phyloP scores from a whole-genome alignment of 345 rosid genomes.

The Alliaria petiolata region DNA sequence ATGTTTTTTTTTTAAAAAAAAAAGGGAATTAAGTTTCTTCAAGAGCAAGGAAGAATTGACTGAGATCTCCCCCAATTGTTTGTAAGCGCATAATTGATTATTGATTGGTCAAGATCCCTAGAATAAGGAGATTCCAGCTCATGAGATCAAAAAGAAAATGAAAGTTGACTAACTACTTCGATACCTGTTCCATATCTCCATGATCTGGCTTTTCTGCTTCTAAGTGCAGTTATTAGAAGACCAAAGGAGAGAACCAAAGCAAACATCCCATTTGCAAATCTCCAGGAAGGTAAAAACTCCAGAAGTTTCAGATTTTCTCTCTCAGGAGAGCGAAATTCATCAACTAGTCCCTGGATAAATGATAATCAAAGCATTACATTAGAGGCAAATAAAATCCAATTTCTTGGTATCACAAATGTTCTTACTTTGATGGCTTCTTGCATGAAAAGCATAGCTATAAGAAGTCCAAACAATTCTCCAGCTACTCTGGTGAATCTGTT shows the following conservation, averaged over 20 bases:
- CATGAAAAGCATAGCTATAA: constrained; percentile 97
- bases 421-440: constrained; percentile 89
- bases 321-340: constrained; percentile 75
- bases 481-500: constrained; percentile 92
- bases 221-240: constrained; percentile 72
- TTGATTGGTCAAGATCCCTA: constrained; percentile 24
- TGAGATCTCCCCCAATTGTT: constrained; percentile 9
- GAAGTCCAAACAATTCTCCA: constrained; percentile 93
- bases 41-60: constrained; percentile 10
- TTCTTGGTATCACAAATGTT: neutral
- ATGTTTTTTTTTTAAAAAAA: neutral
- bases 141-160: neutral
- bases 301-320: constrained; percentile 49
- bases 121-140: constrained; percentile 34
- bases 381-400: neutral
- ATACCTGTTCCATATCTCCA: constrained; percentile 94
- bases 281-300: constrained; percentile 70
- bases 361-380: constrained; percentile 12
- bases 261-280: constrained; percentile 96
- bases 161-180: constrained; percentile 14
- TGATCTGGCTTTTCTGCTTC: constrained; percentile 82
- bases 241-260: constrained; percentile 89
- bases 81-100: neutral
- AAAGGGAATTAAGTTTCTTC: neutral
- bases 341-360: constrained; percentile 69